Evolutionary conservation across 306 rosid species (phyloP), one percentile per base, ranked within the genome.

Genomic region (Abrus pulchellus): DNA sequence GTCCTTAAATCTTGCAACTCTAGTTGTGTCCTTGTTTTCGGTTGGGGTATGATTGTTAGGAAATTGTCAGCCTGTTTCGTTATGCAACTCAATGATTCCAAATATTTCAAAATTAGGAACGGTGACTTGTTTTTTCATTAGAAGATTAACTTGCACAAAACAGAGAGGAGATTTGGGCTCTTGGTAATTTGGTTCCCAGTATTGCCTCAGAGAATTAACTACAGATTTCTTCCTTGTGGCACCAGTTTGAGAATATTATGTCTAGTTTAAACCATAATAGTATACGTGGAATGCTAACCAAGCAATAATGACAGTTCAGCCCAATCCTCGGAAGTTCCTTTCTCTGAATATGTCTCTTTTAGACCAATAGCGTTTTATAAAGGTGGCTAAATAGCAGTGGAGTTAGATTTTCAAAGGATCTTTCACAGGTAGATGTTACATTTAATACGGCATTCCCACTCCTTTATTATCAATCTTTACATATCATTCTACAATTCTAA

Each of bases 281-380:
- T 20, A 20, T 14, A 20, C 5, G 2, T 72, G 40, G 40, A 44
- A 44, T 29, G 57, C 56, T 40, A 57, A 12, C 43, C 56, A 6
- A 59, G 79, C 44, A 70, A 72, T 53, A 45, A 27, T 9, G 11
- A 6, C 38, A 76, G 34, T 62, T 61, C 62, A 14, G 34, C 33
- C 36, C 48, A 76, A 47, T 34, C 72, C 62, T 47, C 47, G 48
- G 43, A 75, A 14, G 6, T 60, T 61, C 27, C 45, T 75, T 44
- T 60, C 13, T 11, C 33, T 4, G 33, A 45, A 60, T 14, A 1
- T 2, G 48, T 29, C 57, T 47, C 59, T 43, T 74, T 11, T 29
- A 44, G 44, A 59, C 7, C 45, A 43, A 29, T 29, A 4, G 56
- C 38, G 28, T 6, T 44, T 44, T 74, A 20, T 2, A 59, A 73